phyloP scores from a whole-genome alignment of 1,284 basidiomycete genomes.

The Rhodotorula sp. region DNA sequence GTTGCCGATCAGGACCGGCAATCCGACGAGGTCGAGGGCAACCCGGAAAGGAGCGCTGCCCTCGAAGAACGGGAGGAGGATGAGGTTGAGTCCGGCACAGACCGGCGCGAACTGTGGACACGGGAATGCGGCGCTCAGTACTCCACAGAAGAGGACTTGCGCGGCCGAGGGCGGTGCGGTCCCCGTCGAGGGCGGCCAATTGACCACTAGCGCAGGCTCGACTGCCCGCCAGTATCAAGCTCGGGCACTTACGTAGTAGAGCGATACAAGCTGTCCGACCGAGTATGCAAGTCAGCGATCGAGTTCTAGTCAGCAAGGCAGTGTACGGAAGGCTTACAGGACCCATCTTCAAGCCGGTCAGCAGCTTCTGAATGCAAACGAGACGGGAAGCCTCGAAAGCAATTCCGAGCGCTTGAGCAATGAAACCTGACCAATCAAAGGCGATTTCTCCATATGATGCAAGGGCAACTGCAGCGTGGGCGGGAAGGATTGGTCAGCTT shows the following conservation, averaged over 20 bases:
- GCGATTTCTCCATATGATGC: slow-evolving; percentile 48
- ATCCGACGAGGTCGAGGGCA: slow-evolving; percentile 51
- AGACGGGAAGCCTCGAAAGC: slow-evolving; percentile 54
- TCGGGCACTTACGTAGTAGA: slow-evolving; percentile 52
- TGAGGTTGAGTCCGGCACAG: slow-evolving; percentile 53
- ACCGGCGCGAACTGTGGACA: slow-evolving; percentile 37
- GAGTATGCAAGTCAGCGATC: background rate
- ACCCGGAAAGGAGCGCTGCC: slow-evolving; percentile 52
- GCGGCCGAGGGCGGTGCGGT: slow-evolving; percentile 26
- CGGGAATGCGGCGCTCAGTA: background rate
- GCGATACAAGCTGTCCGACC: slow-evolving; percentile 48
- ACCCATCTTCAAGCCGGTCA: slow-evolving; percentile 55
- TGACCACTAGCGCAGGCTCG: too few relatives aligned
- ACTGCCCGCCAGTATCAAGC: too few relatives aligned
- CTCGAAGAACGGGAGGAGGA: slow-evolving; percentile 54
- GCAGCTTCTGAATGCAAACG: slow-evolving; percentile 55
- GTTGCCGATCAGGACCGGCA: slow-evolving; percentile 52
- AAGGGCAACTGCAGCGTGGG: slow-evolving; percentile 44
- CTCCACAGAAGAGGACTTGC: slow-evolving; percentile 30
- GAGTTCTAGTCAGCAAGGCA: background rate
- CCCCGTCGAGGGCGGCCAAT: too few relatives aligned
- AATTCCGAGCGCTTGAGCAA: slow-evolving; percentile 53
- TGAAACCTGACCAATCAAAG: slow-evolving; percentile 51
- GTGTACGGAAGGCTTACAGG: slow-evolving; percentile 38
- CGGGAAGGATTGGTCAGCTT: too few relatives aligned